Evolutionary conservation across 768 basidiomycete species (phyloP), one percentile per base, ranked within the genome.

Genomic region (Lentinula sp.): DNA sequence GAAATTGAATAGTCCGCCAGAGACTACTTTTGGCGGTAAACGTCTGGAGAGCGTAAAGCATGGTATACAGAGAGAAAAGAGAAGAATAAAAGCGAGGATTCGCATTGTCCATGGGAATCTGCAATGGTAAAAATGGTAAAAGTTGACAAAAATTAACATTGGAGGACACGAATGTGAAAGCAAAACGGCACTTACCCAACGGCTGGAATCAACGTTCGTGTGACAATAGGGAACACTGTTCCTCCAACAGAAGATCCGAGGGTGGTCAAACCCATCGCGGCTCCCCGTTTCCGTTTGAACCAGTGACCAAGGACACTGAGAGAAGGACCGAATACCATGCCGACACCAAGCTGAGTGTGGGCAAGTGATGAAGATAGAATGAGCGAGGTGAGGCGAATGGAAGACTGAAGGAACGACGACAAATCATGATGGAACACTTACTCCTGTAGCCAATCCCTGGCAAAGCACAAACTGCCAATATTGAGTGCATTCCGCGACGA

Each of bases 51-150:
- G 57, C 18, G 70, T 65, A 16, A 86, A 62, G 68, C 84, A 87
- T 6, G 81, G 75, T 33, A 82, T 63, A 2, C 79, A 79, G 9
- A 89, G 73, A 9, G 77, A 68, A 23, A 75, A 62, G 5, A 85
- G 58, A 4, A 87, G 63, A 18, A 87, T 80, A 65, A 88, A 85
- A 3, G 79, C 86, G 48, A 89, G 72, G 50, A 85, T 80, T 10
- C 87, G 79, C 78, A 88, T 80, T 0, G 88, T 84, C 88, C 87
- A 89, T 51, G 78, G 76, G 70, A 90, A 90, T 3, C 86, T 87
- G 45, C n/a, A 33, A 57, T 10, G 23, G 9, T 0, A 36, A 12
- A 54, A 5, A 4, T 8, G 13, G n/a, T 10, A 36, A 20, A 43
- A 16, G 1, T n/a, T 5, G n/a, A 6, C 13, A 43, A 54, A 12